A percentile compares a stretch with the other conserved stretches of the same genome.
Evolutionary conservation across 2,329 filamentous ascomycete genomes (phyloP).

Genomic region (Trichoderma lentiforme): DNA sequence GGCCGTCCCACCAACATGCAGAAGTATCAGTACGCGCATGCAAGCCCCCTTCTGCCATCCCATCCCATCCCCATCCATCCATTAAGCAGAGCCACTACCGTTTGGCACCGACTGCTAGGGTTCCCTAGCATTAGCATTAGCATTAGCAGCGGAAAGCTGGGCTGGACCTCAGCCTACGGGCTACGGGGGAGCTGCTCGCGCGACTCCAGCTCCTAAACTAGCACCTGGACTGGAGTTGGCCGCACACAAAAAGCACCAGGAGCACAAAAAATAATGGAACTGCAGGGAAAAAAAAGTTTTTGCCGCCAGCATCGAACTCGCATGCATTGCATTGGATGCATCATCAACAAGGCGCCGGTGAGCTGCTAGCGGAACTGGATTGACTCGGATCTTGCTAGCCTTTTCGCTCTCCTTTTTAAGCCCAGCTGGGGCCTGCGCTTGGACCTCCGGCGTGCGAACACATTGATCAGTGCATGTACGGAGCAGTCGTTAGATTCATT

Average conservation of each 20-base stretch:
- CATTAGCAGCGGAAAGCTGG: not conserved
- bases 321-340: not conserved
- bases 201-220: constrained; percentile 4
- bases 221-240: not conserved
- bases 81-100: not conserved
- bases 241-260: not conserved
- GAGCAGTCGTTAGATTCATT: not conserved
- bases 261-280: not conserved
- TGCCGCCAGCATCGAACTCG: not conserved
- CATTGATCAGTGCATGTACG: not conserved
- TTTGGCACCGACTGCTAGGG: not conserved
- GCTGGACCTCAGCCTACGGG: not conserved
- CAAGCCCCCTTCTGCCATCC: not conserved
- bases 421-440: constrained; percentile 2
- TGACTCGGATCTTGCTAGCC: not conserved
- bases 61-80: not conserved
- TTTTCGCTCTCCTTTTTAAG: not conserved
- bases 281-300: constrained; percentile 10
- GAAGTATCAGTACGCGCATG: not conserved
- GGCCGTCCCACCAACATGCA: not conserved
- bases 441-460: not conserved
- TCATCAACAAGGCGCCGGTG: not conserved
- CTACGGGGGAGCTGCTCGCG: not conserved
- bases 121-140: not conserved
- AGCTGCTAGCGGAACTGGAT: not conserved